These are phyloP conservation scores for Colletotrichum navitas DNA, from an alignment of 2,329 filamentous ascomycete genomes.

Conservation along the genomic window DNA sequence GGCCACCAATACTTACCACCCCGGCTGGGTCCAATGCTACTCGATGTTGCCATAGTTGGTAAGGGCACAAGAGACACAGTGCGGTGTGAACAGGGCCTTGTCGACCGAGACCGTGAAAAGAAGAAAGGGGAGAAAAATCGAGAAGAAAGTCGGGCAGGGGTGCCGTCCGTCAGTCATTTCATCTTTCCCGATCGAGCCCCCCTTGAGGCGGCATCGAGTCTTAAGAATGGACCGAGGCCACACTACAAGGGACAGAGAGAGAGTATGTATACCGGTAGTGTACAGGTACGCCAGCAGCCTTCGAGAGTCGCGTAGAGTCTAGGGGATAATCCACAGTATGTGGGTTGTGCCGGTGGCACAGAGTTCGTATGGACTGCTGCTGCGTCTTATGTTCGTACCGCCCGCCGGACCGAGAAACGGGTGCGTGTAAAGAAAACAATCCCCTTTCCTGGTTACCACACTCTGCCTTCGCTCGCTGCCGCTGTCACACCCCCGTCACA, in stretches of 20 bases:
- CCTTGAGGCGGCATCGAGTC: conserved; percentile 2
- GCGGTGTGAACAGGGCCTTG: not conserved
- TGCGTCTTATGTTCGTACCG: conserved; percentile 29
- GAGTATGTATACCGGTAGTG: not conserved
- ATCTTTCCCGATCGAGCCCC: conserved; percentile 19
- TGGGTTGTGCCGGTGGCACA: conserved; percentile 33
- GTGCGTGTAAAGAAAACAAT: conserved; percentile 42
- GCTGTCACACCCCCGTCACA: conserved; percentile 25
- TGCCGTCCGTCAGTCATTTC: conserved; percentile 28
- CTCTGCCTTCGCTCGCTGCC: conserved; percentile 8
- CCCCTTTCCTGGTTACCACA: conserved; percentile 39
- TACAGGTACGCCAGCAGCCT: not conserved
- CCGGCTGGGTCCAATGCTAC: conserved; percentile 19
- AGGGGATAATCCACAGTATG: conserved; percentile 12
- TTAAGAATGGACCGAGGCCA: conserved; percentile 4
- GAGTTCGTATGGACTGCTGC: conserved; percentile 39
- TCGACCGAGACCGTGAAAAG: conserved; percentile 20
- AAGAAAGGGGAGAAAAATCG: conserved; percentile 29
- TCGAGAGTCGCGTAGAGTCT: not conserved
- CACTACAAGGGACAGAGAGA: not conserved
- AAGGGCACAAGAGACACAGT: conserved; percentile 22
- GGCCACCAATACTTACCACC: not conserved
- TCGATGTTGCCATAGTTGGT: conserved; percentile 19
- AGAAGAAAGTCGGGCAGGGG: conserved; percentile 31
- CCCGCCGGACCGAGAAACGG: conserved; percentile 21